Base-by-base conservation (phyloP, 1,139 yeast species). In the Hyphopichia buzzinii region DNA sequence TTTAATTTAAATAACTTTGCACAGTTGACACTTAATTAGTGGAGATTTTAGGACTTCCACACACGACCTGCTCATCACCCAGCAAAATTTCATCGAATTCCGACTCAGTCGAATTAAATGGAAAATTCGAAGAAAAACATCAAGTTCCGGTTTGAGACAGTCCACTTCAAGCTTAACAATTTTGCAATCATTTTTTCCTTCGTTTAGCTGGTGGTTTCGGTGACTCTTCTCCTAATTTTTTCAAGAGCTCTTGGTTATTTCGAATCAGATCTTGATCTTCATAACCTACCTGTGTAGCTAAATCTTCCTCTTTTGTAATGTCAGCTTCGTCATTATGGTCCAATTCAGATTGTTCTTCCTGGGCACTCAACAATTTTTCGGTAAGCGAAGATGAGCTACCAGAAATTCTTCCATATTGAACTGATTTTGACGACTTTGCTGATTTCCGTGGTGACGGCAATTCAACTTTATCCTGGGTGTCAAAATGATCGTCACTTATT, bases 361-460 rank as follows among this genome's bases (percentile, higher is more conserved):
- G 39, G 3, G 48, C 38, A 19, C 38, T 35, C 23, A 39, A 40
- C 19, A 52, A 33, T 30, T 48, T 48, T 12, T 39, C 44, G 11
- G 52, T 38, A n/a, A 27, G 16, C 33, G 46, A 49, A 3, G 54
- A 49, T 11, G 47, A 43, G 8, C 48, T 42, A 2, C 64, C 64
- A 3, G 46, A 53, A 24, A 70, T 40, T 26, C 67, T 54, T 10
- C 75, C 76, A 39, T 60, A 69, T 39, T 56, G 62, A 37, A 55
- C 59, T n/a, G n/a, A n/a, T n/a, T n/a, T n/a, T 39, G 53, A 59
- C 30, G 52, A 57, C 26, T 55, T 54, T 23, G 39, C 40, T 3
- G 57, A 47, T 39, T 64, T 64, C 17, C 70, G 52, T 3, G 75
- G 76, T 3, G 75, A 69, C 4, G 74, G 74, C 13, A 69, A 51